Base-by-base conservation (phyloP, 2,329 filamentous ascomycete species). In the Podosphaera fusca region DNA sequence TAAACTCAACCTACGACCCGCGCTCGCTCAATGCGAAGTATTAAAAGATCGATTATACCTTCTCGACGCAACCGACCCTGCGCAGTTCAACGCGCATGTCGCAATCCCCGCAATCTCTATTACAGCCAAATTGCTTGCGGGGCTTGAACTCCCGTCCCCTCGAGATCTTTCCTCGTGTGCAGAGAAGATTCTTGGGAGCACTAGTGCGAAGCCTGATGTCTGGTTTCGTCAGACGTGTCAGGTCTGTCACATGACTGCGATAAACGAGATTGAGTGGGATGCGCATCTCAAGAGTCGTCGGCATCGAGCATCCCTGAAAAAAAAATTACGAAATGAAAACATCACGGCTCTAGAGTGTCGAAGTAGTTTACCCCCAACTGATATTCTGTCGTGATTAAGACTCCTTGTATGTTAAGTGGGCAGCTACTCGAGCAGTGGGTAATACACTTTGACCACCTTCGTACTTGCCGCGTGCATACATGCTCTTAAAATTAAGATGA, bases 41-140 rank as follows among this genome's bases (percentile, higher is more conserved):
- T 66, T 78, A 55, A 50, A 34, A 5, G 68, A 76, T 30, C 78
- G 72, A 40, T 72, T 95, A 0, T 96, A 85, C 67, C 70, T 96
- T 1, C 70, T 96, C 0, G 87, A 98, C 69, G 85, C 85, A 60
- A 87, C 84, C 1, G 75, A 92, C 62, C 71, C 82, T 1, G 64
- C 72, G 0, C 65, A 69, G 1, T 95, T 86, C 75, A 63, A 74
- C 0, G 67, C 73, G 0, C 71, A 74, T n/a, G 86, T 95, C 1
- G 74, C 80, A 1, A 69, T 73, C 1, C 81, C 81, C 1, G 88
- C 86, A 0, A 70, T 78, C 1, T 67, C 72, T 0, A 69, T 95
- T 34, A 77, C 82, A 0, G 66, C 71, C 10, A 67, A 70, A 0
- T 94, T 94, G 63, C 73, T 95, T 0, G 64, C 69, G 0, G 77